Percentiles rank a stretch among this genome's conserved stretches.
Conservation (phyloP, 257 asterid species). For the Buddleja alternifolia region DNA sequence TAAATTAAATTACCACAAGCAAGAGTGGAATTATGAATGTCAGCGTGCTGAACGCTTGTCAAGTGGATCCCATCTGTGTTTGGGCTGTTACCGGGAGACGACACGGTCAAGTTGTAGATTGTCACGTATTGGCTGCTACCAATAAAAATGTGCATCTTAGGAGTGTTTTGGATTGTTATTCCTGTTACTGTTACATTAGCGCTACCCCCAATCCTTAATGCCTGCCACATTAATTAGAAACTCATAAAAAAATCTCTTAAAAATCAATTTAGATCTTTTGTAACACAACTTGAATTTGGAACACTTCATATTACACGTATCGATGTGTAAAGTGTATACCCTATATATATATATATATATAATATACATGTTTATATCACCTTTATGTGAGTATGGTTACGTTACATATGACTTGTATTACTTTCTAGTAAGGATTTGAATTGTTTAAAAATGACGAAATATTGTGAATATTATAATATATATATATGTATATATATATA, state of each 20-base stretch:
- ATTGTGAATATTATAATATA: background rate
- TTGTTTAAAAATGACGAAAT: background rate
- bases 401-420: too few relatives aligned
- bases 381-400: too few relatives aligned
- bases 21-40: conserved; percentile 21
- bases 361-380: too few relatives aligned
- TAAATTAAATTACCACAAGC: conserved; percentile 30
- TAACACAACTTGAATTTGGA: too few relatives aligned
- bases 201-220: conserved; percentile 3
- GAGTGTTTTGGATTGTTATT: conserved; percentile 28
- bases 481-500: background rate
- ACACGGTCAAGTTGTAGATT: background rate
- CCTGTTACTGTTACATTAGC: conserved; percentile 23
- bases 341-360: too few relatives aligned
- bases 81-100: conserved; percentile 34
- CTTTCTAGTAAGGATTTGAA: too few relatives aligned
- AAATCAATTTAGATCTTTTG: background rate
- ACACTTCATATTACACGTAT: background rate
- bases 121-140: background rate
- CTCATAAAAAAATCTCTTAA: background rate
- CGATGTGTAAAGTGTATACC: background rate
- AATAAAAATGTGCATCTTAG: conserved; percentile 32
- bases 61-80: conserved; percentile 39
- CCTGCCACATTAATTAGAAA: conserved; percentile 12
- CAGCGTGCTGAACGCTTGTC: conserved; percentile 21